Evolutionary conservation across 2,329 filamentous ascomycete genomes (phyloP).

Genomic region (Pseudogymnoascus sp.): DNA sequence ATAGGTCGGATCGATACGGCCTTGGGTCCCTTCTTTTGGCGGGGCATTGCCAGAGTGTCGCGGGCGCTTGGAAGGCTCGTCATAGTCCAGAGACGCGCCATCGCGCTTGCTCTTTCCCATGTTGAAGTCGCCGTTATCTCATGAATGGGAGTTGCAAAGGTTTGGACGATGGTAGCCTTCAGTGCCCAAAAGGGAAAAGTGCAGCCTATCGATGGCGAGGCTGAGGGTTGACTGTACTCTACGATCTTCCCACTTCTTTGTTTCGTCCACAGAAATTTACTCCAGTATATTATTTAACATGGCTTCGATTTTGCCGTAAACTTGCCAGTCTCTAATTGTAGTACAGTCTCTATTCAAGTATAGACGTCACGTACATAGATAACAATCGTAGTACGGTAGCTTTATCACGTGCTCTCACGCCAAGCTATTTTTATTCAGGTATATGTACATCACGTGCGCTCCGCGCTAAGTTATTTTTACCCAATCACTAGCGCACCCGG

Average conservation of each 20-base stretch:
- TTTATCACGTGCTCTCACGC: neutral
- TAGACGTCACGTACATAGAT: too few species aligned
- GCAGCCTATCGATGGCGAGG: neutral
- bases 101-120: conserved; percentile 5
- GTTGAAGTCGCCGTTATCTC: neutral
- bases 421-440: neutral
- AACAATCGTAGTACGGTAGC: too few species aligned
- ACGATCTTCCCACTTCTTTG: neutral
- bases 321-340: too few species aligned
- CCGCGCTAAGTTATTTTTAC: neutral
- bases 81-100: conserved; percentile 1
- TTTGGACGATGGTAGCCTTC: neutral
- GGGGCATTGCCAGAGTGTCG: neutral
- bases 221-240: neutral
- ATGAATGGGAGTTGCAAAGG: neutral
- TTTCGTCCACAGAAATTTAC: neutral
- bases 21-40: conserved; percentile 12
- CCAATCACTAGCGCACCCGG: neutral
- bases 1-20: conserved; percentile 51
- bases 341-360: too few species aligned
- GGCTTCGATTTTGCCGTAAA: too few species aligned
- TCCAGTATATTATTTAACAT: neutral
- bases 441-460: too few species aligned
- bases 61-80: neutral
- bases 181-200: neutral